Percentiles rank a stretch among this genome's conserved stretches.
These are phyloP conservation scores for Colletotrichum melonis DNA, from an alignment of 2,329 filamentous ascomycete species.

Conservation along the genomic window DNA sequence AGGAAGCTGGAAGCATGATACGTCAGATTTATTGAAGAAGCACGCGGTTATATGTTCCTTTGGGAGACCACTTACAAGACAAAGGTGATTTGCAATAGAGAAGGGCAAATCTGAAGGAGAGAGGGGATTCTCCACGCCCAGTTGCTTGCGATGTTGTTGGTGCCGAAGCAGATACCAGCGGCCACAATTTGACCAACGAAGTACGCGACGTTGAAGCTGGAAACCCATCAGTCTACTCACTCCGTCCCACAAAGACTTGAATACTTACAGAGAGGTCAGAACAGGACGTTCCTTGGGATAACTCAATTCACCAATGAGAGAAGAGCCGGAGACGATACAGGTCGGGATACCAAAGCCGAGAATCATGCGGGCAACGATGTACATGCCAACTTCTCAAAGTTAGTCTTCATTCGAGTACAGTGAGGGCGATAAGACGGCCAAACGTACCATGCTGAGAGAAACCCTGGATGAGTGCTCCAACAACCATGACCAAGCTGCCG, in stretches of 20 bases:
- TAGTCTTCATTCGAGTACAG: neutral
- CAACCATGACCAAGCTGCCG: slow-evolving; percentile 64
- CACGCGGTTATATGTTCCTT: slow-evolving; percentile 55
- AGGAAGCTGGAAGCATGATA: slow-evolving; percentile 48
- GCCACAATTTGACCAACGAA: slow-evolving; percentile 62
- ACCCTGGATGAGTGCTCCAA: slow-evolving; percentile 66
- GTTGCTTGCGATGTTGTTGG: slow-evolving; percentile 50
- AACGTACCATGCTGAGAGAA: slow-evolving; percentile 57
- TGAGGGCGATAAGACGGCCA: neutral
- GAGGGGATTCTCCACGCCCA: slow-evolving; percentile 59
- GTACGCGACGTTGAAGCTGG: slow-evolving; percentile 66
- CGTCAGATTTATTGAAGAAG: slow-evolving; percentile 51
- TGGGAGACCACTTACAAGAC: slow-evolving; percentile 58
- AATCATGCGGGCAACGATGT: slow-evolving; percentile 68
- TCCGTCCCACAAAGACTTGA: fast-evolving
- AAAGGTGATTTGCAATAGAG: slow-evolving; percentile 52
- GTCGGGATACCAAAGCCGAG: slow-evolving; percentile 71
- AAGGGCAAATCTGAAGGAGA: slow-evolving; percentile 57
- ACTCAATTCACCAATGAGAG: slow-evolving; percentile 68
- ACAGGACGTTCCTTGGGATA: slow-evolving; percentile 71
- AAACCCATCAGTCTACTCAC: neutral
- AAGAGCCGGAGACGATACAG: slow-evolving; percentile 68
- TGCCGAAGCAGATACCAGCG: slow-evolving; percentile 63
- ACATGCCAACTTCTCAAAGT: slow-evolving; percentile 57
- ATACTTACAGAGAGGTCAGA: slow-evolving; percentile 60